phyloP scores from a whole-genome alignment of 495 filamentous ascomycete species.

The Xylaria scruposa region DNA sequence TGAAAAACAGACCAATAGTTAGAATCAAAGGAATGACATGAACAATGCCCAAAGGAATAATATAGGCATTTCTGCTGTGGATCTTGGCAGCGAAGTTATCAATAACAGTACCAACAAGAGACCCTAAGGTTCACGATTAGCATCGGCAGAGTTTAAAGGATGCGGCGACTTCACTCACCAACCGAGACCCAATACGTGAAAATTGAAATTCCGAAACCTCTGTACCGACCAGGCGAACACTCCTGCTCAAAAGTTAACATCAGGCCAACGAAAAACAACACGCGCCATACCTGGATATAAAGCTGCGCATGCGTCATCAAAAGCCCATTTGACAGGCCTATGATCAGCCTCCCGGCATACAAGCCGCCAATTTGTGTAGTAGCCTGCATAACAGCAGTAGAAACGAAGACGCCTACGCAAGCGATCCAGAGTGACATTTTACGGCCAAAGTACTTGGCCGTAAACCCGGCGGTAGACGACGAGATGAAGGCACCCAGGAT shows the following conservation, averaged over 20 bases:
- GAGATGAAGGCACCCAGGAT: conserved; percentile 65
- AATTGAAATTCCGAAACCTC: conserved; percentile 54
- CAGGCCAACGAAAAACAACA: neutral
- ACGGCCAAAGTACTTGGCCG: conserved; percentile 56
- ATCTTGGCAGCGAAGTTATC: conserved; percentile 63
- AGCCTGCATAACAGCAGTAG: conserved; percentile 65
- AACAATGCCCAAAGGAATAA: conserved; percentile 65
- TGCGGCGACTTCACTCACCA: conserved; percentile 32
- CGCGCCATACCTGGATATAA: conserved; percentile 54
- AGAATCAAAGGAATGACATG: conserved; percentile 63
- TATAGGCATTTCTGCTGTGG: conserved; percentile 55
- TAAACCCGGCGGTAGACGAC: conserved; percentile 60
- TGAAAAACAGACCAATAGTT: conserved; percentile 60
- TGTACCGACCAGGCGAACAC: conserved; percentile 56
- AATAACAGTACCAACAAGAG: conserved; percentile 66
- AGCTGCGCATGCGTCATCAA: conserved; percentile 68
- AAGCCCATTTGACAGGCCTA: conserved; percentile 63
- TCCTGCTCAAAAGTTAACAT: conserved; percentile 41
- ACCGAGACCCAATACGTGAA: conserved; percentile 53
- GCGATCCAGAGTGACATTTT: conserved; percentile 58
- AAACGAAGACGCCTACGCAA: conserved; percentile 54
- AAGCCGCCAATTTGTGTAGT: conserved; percentile 58
- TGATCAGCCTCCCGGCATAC: conserved; percentile 62
- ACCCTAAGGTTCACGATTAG: conserved; percentile 27
- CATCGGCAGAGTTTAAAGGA: neutral